Base-by-base conservation (phyloP, 2,329 filamentous ascomycete species). In the Arthrobotrys conoides region DNA sequence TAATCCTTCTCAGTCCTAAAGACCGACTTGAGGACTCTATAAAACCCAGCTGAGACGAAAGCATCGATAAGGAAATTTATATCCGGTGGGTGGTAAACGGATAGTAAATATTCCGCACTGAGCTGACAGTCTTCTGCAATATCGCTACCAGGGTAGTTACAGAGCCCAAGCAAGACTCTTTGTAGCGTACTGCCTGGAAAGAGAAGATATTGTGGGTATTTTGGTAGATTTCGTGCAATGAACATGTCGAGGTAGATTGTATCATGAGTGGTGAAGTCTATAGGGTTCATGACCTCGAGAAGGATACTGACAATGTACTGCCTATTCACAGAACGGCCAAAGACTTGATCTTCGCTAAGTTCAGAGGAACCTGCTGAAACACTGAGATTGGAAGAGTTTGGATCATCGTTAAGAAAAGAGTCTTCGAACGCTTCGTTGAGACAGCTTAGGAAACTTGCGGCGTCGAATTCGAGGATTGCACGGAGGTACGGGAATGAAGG, bases 171-270 rank as follows among this genome's bases (percentile, higher is more conserved):
- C 27, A 99, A 87, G 9, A 97, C 91, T 76, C 90, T 91, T 76
- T 94, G 93, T 0, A 99, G 87, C 0, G 92, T 92, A 1, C 93
- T 94, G 18, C 94, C 96, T 0, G 95, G 92, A 57, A 99, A 89
- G 10, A 98, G 88, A 64, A 99, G 91, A 82, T 97, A 97, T 83
- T 98, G 95, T 0, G 94, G 94, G 83, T 97, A 99, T 84, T 99
- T 99, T 2, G 96, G 93, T 63, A 99, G 86, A 83, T 97, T 99
- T 71, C 96, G 90, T 18, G 96, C 95, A 83, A 99, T 92, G 83
- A 99, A 99, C 94, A 99, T 99, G 84, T 99, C 94, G 53, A 99
- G 88, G 84, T 97, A 99, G 71, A 99, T 93, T 12, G 92, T 94
- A 83, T 98, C 94, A 78, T 92, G 90, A 0, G 90, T 85, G 0